Evolutionary conservation across 2,329 filamentous ascomycete species (phyloP), one percentile per base, ranked within the genome.

Genomic region (Teratosphaeria gauchensis): DNA sequence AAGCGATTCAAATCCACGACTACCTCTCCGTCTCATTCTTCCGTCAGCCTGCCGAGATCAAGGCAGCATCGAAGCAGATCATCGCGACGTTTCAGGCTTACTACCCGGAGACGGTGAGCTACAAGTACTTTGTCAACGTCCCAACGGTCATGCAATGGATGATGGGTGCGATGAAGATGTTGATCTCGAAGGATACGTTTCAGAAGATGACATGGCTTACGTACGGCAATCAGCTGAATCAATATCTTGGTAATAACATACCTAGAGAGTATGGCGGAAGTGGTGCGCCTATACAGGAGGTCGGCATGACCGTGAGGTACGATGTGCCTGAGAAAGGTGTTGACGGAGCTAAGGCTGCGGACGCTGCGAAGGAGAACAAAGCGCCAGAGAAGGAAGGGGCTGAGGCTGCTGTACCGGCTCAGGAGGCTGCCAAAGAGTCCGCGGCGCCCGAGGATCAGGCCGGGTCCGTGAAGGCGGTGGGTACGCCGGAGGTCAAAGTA

Each of bases 111-210:
- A 84, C 95, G 9, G 81, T 96, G 54, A 84, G 84, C 67, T 84
- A 92, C 77, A 96, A 96, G 79, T 96, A 92, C 81, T 96, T 96
- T 71, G 88, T 96, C 76, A 96, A 96, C 69, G 90, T 96, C 5
- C 92, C 92, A 0, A 75, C 86, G 58, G 80, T 96, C 68, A 96
- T 96, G 92, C 89, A 90, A 58, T 96, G 92, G 78, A 69, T 80
- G 66, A 80, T 78, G 69, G 70, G 71, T 6, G 21, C 75, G 2
- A 76, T 77, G 65, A 78, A 78, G 66, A 63, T 77, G 31, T 66
- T 80, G 33, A 71, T 80, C 56, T 70, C 73, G 21, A 77, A 76
- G 64, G 77, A 80, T 66, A 78, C 75, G n/a, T 71, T 75, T 8
- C 73, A 73, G 65, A 80, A 78, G 67, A 79, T 80, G 69, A 75